Base-by-base conservation (phyloP, 768 basidiomycete species). In the Pholiota microspora region DNA sequence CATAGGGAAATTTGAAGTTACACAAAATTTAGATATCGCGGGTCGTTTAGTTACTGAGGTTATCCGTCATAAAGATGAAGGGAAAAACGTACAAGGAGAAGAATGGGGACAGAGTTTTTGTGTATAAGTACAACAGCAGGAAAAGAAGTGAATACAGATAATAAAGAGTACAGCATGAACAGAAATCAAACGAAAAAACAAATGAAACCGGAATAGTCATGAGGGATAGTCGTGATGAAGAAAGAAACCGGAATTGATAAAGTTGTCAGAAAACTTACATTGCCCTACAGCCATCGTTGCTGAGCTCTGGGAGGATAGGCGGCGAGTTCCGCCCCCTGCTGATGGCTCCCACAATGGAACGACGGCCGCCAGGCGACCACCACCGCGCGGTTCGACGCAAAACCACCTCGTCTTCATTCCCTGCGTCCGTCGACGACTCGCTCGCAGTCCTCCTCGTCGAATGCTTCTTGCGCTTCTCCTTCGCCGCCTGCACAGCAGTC, bases 381-480 rank as follows among this genome's bases (percentile, higher is more conserved):
- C 82, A 83, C 55, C 76, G 64, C n/a, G 68, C 62, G 6, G 66
- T 56, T 13, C 62, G 64, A 36, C 55, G 59, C 59, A 53, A 67
- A 45, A 31, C 68, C 55, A 56, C 69, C 52, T 45, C 60, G 49
- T 73, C 74, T 69, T 71, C 73, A 69, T 55, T 63, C 13, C 50
- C 54, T 57, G 53, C 54, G 52, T 47, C 63, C 55, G 46, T 57
- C 50, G 53, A 71, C 38, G 67, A 70, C 50, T 70, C 75, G 44
- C 75, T 80, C 44, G 67, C 72, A 3, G 68, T 69, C 51, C 81
- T 73, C 64, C 77, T 75, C 50, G 73, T 71, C 48, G 61, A 62
- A 38, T 75, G 61, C 69, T 83, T 89, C 54, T 82, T 78, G 58
- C 82, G 75, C 73, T 83, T 87, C 76, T 86, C 86, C 64, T 88